A percentile compares a stretch with the other conserved stretches of the same genome.
Evolutionary conservation across 805 yeast genomes (phyloP).

Genomic region (Pichia sporocuriosa): DNA sequence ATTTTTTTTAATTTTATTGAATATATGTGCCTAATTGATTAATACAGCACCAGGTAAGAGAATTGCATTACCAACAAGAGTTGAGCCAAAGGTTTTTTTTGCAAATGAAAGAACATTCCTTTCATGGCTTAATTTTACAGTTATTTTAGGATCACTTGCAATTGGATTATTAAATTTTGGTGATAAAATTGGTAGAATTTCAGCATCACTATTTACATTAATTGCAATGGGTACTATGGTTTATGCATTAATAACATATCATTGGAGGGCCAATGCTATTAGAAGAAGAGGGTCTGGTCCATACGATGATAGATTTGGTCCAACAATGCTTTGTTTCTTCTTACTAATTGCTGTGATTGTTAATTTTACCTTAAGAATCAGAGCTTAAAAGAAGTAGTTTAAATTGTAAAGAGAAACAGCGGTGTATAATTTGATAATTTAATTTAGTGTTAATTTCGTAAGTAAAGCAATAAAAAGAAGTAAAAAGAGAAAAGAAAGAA

Average conservation of each 20-base stretch:
- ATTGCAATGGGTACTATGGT: constrained; percentile 98
- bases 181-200: constrained; percentile 83
- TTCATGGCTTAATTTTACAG: constrained; percentile 99
- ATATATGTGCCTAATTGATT: not conserved
- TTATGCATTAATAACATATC: constrained; percentile 91
- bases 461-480: too few species aligned
- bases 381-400: too few species aligned
- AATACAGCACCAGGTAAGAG: constrained; percentile 53
- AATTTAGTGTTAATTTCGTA: too few species aligned
- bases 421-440: too few species aligned
- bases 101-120: constrained; percentile 98
- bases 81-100: constrained; percentile 97
- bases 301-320: constrained; percentile 98
- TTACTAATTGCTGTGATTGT: constrained; percentile 88
- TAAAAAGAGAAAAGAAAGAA: too few species aligned
- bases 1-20: too few species aligned
- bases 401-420: too few species aligned
- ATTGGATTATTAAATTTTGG: constrained; percentile 95
- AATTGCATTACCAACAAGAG: constrained; percentile 95
- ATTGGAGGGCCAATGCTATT: constrained; percentile 99
- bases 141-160: constrained; percentile 91
- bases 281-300: constrained; percentile 98
- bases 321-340: constrained; percentile 94
- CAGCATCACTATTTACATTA: constrained; percentile 90
- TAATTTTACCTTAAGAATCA: constrained; percentile 80